Evolutionary conservation across 257 asterid species (phyloP).

Genomic region (Agastache rugosa): DNA sequence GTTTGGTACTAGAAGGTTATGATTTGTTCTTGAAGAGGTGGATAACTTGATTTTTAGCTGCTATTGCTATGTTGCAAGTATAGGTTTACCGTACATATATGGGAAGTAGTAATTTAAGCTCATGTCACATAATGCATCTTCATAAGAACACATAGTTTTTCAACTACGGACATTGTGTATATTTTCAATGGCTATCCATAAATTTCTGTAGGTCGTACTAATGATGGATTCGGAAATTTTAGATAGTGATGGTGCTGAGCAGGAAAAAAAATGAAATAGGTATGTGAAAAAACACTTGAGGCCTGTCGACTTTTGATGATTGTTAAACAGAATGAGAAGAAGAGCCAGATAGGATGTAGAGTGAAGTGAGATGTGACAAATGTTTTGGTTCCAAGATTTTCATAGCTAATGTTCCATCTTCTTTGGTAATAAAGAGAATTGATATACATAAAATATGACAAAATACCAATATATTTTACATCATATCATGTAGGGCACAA

Average conservation of each 20-base stretch:
- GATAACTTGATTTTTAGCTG: conserved; percentile 2
- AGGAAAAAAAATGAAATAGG: background rate
- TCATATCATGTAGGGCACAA: background rate
- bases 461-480: background rate
- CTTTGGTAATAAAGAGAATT: background rate
- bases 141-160: background rate
- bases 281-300: background rate
- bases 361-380: background rate
- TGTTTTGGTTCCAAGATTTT: background rate
- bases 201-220: no score
- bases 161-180: background rate
- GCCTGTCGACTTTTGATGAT: background rate
- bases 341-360: background rate
- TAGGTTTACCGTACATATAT: background rate
- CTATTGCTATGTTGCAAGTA: background rate
- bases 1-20: conserved; percentile 1
- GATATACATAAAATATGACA: background rate
- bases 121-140: background rate
- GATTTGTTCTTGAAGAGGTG: conserved; percentile 6
- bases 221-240: no score
- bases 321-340: background rate
- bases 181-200: no score
- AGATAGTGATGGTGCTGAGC: background rate
- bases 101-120: background rate
- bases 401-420: background rate